Evolutionary conservation across 148 eudicot genomes (phyloP).

Genomic region (Persicaria maculosa): DNA sequence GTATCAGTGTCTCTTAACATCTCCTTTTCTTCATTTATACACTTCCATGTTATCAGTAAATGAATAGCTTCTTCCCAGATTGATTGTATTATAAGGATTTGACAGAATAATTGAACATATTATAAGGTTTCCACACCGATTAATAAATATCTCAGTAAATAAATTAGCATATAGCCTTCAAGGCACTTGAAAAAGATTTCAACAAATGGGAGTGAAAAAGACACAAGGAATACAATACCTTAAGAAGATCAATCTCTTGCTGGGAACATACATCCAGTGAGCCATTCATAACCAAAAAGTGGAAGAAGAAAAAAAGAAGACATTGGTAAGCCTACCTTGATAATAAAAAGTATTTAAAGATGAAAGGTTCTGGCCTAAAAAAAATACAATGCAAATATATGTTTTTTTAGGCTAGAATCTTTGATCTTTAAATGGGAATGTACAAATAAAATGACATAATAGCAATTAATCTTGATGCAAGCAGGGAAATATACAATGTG

Average conservation of each 20-base stretch:
- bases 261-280: conserved; percentile 31
- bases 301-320: background rate
- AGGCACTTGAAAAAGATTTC: background rate
- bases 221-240: conserved; percentile 40
- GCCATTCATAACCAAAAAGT: conserved; percentile 2
- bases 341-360: background rate
- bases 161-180: background rate
- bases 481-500: background rate
- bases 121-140: background rate
- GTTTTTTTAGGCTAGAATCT: too few species aligned
- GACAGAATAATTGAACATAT: background rate
- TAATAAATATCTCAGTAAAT: background rate
- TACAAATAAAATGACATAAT: background rate
- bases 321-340: conserved; percentile 1
- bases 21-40: background rate
- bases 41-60: background rate
- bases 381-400: background rate
- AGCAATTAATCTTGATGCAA: background rate
- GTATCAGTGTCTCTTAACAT: background rate
- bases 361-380: background rate
- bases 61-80: background rate
- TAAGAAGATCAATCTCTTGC: conserved; percentile 99
- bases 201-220: background rate
- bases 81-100: background rate
- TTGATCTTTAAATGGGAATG: background rate